Conservation (phyloP, 768 basidiomycete genomes). For the Russula vinacea region DNA sequence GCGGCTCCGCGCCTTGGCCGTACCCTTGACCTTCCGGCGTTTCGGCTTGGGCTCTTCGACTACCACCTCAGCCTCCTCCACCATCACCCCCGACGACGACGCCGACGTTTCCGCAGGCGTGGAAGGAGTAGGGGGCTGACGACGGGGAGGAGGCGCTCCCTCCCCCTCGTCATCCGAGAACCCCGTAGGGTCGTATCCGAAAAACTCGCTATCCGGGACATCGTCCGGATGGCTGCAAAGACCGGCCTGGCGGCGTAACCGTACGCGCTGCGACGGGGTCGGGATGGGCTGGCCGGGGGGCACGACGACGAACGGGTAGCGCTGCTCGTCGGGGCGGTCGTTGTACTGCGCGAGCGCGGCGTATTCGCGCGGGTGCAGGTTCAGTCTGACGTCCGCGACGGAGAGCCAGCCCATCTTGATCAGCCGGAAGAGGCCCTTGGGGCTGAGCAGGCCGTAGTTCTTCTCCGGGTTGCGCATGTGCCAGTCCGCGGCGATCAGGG, state of each 20-base stretch:
- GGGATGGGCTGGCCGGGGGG: constrained; percentile 25
- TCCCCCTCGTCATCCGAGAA: too few relatives aligned
- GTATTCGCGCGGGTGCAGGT: constrained; percentile 32
- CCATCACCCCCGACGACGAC: too few relatives aligned
- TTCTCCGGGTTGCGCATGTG: constrained; percentile 32
- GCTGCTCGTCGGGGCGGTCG: constrained; percentile 27
- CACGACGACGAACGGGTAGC: constrained; percentile 32
- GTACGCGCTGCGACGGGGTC: constrained; percentile 31
- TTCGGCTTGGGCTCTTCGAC: too few relatives aligned
- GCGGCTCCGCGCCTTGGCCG: constrained; percentile 12
- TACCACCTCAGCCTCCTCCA: too few relatives aligned
- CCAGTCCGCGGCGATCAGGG: too few relatives aligned
- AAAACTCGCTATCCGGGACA: constrained; percentile 24
- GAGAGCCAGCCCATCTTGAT: constrained; percentile 35
- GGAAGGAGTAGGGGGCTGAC: too few relatives aligned
- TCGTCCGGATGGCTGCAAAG: constrained; percentile 24
- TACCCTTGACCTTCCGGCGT: too few relatives aligned
- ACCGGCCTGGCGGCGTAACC: constrained; percentile 27
- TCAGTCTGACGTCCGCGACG: constrained; percentile 30
- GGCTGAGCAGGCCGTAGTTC: neutral
- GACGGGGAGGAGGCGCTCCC: too few relatives aligned
- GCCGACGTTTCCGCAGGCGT: too few relatives aligned
- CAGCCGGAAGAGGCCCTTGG: constrained; percentile 32
- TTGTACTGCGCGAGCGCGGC: constrained; percentile 31
- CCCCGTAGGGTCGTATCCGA: too few relatives aligned